These are phyloP conservation scores for Linnemannia schmuckeri DNA, from an alignment of 192 early-diverging fungal genomes.

Conservation along the genomic window DNA sequence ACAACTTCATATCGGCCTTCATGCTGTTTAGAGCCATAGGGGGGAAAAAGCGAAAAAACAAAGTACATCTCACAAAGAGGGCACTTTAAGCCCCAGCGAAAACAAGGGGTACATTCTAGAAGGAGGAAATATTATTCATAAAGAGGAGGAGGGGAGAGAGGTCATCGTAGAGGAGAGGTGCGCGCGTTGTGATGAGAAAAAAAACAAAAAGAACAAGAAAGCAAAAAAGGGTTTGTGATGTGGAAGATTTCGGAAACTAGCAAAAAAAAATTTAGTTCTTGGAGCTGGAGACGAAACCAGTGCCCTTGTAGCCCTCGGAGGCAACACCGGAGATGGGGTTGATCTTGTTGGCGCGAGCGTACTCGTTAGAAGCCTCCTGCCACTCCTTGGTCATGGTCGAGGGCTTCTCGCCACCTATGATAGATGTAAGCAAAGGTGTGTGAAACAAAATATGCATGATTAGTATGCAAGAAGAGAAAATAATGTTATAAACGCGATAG, in stretches of 20 bases:
- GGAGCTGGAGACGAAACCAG: conserved; percentile 71
- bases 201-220: background rate
- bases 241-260: background rate
- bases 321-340: conserved; percentile 83
- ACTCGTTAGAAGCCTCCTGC: conserved; percentile 84
- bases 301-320: conserved; percentile 83
- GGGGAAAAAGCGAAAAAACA: background rate
- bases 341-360: conserved; percentile 71
- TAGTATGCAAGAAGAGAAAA: background rate
- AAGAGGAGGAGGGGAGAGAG: background rate
- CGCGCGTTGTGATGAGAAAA: background rate
- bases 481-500: background rate
- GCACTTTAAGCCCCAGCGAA: background rate
- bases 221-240: background rate
- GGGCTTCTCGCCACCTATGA: conserved; percentile 68
- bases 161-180: background rate
- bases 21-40: background rate
- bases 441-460: background rate
- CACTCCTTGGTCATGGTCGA: conserved; percentile 82
- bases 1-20: background rate
- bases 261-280: conserved; percentile 40
- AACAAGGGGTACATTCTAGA: background rate
- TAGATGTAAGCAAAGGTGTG: background rate
- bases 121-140: background rate
- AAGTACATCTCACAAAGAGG: background rate